Conservation (phyloP, 2,329 filamentous ascomycete genomes). For the Celoporthe dispersa region DNA sequence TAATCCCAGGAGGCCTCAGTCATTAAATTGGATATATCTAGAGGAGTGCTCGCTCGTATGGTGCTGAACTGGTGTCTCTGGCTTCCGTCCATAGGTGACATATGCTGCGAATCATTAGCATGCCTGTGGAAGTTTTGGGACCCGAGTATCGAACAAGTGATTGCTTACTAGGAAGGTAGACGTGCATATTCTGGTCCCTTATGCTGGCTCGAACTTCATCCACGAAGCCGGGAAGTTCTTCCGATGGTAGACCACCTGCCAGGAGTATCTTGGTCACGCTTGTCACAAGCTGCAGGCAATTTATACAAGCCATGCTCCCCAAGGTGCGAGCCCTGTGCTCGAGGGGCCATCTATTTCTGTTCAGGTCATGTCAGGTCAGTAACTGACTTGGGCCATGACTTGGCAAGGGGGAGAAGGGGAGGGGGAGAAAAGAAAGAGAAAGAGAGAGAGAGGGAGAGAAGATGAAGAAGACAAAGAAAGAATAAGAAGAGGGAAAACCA, state of each 20-base stretch:
- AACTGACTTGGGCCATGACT: neutral
- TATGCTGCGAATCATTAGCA: neutral
- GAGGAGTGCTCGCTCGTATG: neutral
- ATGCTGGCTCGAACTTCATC: neutral
- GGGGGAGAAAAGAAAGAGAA: neutral
- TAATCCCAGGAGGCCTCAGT: neutral
- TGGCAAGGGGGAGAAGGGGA: neutral
- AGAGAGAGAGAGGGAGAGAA: neutral
- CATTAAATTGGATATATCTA: neutral
- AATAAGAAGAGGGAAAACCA: too few species aligned
- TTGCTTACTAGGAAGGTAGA: conserved; percentile 8
- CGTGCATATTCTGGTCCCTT: neutral
- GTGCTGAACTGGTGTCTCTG: conserved; percentile 1
- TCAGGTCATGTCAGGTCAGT: neutral
- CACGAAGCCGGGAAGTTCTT: neutral
- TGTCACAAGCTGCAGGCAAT: conserved; percentile 6
- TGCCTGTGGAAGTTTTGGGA: neutral
- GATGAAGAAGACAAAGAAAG: neutral
- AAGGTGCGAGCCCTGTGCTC: conserved; percentile 1
- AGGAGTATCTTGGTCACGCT: conserved; percentile 11
- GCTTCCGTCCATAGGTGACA: conserved; percentile 3
- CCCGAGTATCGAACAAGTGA: neutral
- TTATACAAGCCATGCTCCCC: conserved; percentile 5
- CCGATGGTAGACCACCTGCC: neutral
- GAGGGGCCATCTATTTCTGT: conserved; percentile 4